Conservation (phyloP, 2,329 filamentous ascomycete species). For the Colletotrichum trifolii region DNA sequence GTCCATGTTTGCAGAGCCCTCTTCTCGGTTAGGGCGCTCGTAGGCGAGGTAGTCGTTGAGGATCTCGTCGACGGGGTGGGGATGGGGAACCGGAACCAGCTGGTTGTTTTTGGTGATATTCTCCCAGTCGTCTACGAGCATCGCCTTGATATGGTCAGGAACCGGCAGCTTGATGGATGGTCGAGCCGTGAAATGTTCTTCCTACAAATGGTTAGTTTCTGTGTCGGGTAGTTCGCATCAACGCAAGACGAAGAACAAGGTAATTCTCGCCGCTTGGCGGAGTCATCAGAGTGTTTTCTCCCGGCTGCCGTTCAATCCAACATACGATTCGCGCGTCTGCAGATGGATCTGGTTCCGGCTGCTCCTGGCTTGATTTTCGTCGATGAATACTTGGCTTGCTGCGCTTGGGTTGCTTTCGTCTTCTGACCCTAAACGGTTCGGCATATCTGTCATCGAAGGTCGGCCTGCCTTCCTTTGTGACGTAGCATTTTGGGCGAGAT, state of each 20-base stretch:
- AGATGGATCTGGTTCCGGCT: not conserved
- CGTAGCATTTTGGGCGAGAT: conserved; percentile 4
- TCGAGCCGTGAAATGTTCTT: conserved; percentile 85
- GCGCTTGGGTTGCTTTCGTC: conserved; percentile 16
- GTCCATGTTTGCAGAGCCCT: conserved; percentile 78
- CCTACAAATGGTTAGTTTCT: conserved; percentile 62
- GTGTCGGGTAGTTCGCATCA: not conserved
- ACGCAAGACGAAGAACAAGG: not conserved
- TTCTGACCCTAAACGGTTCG: not conserved
- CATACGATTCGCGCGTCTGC: not conserved
- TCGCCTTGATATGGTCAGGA: conserved; percentile 89
- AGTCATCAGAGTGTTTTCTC: not conserved
- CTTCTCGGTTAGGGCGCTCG: conserved; percentile 73
- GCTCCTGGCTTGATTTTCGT: not conserved
- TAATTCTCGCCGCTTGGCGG: conserved; percentile 25
- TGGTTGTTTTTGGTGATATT: conserved; percentile 96
- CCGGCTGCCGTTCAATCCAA: not conserved
- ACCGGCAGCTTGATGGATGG: conserved; percentile 88
- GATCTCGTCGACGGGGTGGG: conserved; percentile 79
- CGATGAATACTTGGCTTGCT: conserved; percentile 5
- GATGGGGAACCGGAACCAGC: conserved; percentile 85
- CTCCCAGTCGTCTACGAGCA: conserved; percentile 98
- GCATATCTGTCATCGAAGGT: conserved; percentile 24
- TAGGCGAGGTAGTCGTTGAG: conserved; percentile 82
- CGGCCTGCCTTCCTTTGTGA: conserved; percentile 24